phyloP scores from a whole-genome alignment of 768 basidiomycete genomes.

The Rhodotorula graminis region DNA sequence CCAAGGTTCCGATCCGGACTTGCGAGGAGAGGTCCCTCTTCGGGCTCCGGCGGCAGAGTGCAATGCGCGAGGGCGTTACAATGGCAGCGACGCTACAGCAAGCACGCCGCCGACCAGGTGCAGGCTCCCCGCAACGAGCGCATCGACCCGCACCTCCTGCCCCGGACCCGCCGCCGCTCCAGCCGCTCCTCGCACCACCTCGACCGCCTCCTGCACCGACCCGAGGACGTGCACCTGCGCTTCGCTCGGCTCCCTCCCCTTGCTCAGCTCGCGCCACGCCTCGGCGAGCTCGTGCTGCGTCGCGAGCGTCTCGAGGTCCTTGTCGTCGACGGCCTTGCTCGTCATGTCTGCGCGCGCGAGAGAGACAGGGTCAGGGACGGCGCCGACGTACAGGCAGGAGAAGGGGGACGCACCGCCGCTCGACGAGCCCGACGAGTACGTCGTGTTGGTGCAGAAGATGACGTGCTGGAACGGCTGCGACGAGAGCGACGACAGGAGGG shows the following conservation, averaged over 20 bases:
- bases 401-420: slow-evolving; percentile 68
- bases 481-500: slow-evolving; percentile 57
- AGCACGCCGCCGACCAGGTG: slow-evolving; percentile 91
- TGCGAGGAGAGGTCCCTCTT: background rate
- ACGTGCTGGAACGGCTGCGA: slow-evolving; percentile 59
- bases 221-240: slow-evolving; percentile 69
- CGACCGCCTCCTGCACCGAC: slow-evolving; percentile 85
- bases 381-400: background rate
- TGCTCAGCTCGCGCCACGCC: slow-evolving; percentile 67
- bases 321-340: slow-evolving; percentile 59
- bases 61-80: slow-evolving; percentile 47
- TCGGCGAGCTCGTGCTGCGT: slow-evolving; percentile 70
- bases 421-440: slow-evolving; percentile 78
- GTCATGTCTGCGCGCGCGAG: slow-evolving; percentile 58
- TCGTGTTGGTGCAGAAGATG: slow-evolving; percentile 94
- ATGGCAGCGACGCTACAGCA: slow-evolving; percentile 72
- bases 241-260: slow-evolving; percentile 44
- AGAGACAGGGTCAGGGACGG: slow-evolving; percentile 8
- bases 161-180: slow-evolving; percentile 19
- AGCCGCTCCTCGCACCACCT: slow-evolving; percentile 53
- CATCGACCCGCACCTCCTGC: slow-evolving; percentile 46
- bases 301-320: slow-evolving; percentile 62
- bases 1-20: background rate
- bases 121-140: slow-evolving; percentile 87
- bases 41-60: no score